phyloP scores from a whole-genome alignment of 495 filamentous ascomycete genomes.

The Aspergillus leporis region DNA sequence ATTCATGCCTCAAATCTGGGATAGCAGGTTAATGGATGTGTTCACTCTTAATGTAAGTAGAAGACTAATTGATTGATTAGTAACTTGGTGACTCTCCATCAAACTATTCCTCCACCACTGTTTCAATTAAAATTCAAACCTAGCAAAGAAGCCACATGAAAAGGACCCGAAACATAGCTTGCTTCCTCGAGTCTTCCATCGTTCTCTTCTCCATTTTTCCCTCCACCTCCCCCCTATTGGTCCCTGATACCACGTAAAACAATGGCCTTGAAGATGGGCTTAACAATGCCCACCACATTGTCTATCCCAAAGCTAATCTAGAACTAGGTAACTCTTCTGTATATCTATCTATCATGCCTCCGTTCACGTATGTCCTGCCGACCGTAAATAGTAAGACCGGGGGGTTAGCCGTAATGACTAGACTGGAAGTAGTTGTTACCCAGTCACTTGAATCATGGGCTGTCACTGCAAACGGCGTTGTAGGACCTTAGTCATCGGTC shows the following conservation, averaged over 20 bases:
- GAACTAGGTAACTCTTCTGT: not conserved
- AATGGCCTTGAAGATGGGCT: not conserved
- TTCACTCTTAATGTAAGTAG: not conserved
- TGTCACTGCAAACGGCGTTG: conserved; percentile 32
- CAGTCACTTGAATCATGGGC: conserved; percentile 10
- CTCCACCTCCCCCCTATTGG: not conserved
- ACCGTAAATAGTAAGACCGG: conserved; percentile 5
- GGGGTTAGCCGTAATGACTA: not conserved
- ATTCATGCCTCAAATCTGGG: not conserved
- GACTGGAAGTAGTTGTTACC: not conserved
- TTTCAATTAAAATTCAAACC: not conserved
- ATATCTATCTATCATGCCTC: not conserved
- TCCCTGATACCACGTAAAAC: not conserved
- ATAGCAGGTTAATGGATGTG: not conserved
- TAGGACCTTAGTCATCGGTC: conserved; percentile 7
- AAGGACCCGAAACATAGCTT: not conserved
- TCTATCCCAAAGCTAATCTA: not conserved
- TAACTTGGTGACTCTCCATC: not conserved
- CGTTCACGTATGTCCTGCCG: not conserved
- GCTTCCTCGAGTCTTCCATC: not conserved
- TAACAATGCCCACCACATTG: not conserved
- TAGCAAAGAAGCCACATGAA: not conserved
- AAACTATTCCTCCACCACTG: not conserved
- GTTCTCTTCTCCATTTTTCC: not conserved
- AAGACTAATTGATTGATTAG: not conserved